Evolutionary conservation across 345 rosid species (phyloP).

Genomic region (Aegle marmelos): DNA sequence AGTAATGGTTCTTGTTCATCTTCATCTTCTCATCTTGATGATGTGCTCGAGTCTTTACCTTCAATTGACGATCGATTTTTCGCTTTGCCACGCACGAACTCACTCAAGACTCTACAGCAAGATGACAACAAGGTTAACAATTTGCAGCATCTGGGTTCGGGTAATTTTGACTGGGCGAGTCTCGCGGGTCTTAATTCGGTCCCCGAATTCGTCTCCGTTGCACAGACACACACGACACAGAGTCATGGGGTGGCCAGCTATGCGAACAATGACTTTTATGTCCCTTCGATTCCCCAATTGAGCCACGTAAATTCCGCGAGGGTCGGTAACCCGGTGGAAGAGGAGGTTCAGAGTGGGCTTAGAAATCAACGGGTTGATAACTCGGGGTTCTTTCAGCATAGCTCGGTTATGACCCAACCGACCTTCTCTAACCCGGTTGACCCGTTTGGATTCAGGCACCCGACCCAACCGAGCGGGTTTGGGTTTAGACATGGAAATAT

Average conservation of each 20-base stretch:
- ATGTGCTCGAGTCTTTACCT: constrained; percentile 69
- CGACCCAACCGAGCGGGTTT: constrained; percentile 47
- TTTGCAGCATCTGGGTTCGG: constrained; percentile 32
- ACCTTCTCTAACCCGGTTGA: constrained; percentile 39
- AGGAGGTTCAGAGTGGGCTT: constrained; percentile 69
- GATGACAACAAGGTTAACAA: constrained; percentile 39
- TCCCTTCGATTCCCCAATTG: constrained; percentile 29
- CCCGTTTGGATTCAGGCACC: constrained; percentile 50
- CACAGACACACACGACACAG: constrained; percentile 17
- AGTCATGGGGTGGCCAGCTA: constrained; percentile 34
- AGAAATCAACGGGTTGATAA: constrained; percentile 32
- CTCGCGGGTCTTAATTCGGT: constrained; percentile 51
- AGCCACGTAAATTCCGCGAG: constrained; percentile 23
- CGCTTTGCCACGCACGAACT: constrained; percentile 46
- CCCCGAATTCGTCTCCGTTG: constrained; percentile 36
- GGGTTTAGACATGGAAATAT: constrained; percentile 47
- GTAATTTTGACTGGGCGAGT: constrained; percentile 77
- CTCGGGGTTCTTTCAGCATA: constrained; percentile 25
- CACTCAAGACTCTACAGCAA: constrained; percentile 41
- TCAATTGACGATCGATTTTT: constrained; percentile 51
- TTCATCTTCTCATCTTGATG: constrained; percentile 74
- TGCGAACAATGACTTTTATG: constrained; percentile 27
- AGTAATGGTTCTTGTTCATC: constrained; percentile 67
- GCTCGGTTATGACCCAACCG: constrained; percentile 34
- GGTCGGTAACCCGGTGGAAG: constrained; percentile 35